phyloP scores from a whole-genome alignment of 1,284 basidiomycete genomes.

The Leccinum variabile region DNA sequence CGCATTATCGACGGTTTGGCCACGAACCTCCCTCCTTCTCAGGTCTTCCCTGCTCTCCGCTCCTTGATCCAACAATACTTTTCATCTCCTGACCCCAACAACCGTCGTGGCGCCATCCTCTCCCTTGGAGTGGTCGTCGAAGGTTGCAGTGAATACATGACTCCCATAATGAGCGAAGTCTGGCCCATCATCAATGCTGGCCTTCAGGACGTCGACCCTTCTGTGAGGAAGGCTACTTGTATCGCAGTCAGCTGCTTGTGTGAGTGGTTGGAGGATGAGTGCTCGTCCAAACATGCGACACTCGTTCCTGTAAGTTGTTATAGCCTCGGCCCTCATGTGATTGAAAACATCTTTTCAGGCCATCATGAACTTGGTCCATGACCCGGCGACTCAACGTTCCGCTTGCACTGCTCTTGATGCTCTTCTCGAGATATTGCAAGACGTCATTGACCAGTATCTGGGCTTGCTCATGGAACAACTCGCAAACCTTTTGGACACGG shows the following conservation, averaged over 20 bases:
- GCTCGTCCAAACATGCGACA: slow-evolving; percentile 78
- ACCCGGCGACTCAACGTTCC: slow-evolving; percentile 84
- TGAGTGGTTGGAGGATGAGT: slow-evolving; percentile 97
- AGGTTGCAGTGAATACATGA: slow-evolving; percentile 98
- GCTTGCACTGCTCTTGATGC: slow-evolving; percentile 98
- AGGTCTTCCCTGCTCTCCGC: slow-evolving; percentile 95
- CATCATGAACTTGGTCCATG: slow-evolving; percentile 89
- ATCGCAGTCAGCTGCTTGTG: slow-evolving; percentile 95
- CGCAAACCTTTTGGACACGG: slow-evolving; percentile 83
- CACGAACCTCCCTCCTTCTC: slow-evolving; percentile 90
- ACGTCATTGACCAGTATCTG: slow-evolving; percentile 90
- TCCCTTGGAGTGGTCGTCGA: slow-evolving; percentile 96
- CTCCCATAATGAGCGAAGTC: slow-evolving; percentile 87
- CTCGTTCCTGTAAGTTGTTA: slow-evolving; percentile 76
- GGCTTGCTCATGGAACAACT: slow-evolving; percentile 96
- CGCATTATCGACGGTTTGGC: slow-evolving; percentile 94
- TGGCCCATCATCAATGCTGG: slow-evolving; percentile 96
- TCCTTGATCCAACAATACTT: slow-evolving; percentile 83
- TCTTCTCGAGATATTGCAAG: slow-evolving; percentile 92
- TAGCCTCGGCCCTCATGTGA: background rate
- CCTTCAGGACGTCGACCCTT: slow-evolving; percentile 79
- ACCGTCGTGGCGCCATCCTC: slow-evolving; percentile 93
- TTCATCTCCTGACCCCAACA: slow-evolving; percentile 71
- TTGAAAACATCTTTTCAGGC: slow-evolving; percentile 44
- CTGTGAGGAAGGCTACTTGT: slow-evolving; percentile 93